Base-by-base conservation (phyloP, 371 early-diverging fungal species). In the Rhizopus stolonifer region DNA sequence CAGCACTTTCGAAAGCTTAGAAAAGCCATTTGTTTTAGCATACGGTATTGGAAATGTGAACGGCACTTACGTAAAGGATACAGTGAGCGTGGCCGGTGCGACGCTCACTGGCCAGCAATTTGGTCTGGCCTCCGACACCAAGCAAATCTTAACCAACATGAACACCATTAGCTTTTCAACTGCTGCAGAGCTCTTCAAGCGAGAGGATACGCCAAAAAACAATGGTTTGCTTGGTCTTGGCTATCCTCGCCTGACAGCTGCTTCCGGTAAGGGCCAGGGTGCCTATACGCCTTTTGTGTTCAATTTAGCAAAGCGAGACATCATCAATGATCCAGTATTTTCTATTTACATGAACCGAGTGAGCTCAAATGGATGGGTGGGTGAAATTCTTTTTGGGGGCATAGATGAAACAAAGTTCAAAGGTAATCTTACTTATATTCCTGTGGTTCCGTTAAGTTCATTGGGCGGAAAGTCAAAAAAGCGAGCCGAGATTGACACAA, bases 371-470 rank as follows among this genome's bases (percentile, higher is more conserved):
- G 76, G 76, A 5, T 72, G 69, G 67, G 52, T 57, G 2, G 87
- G 85, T 15, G 79, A 82, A 54, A 63, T 84, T 32, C 78, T 78
- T 24, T 74, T 87, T 65, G 84, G 83, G 14, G 85, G 80, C 6
- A 61, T 72, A n/a, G 83, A 87, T 54, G 18, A 46, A 18, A 47
- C 74, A 26, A 81, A 79, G 56, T 84, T 71, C 52, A 68, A 64
- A 1, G 85, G 85, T 32, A 53, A 68, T 8, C 23, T 85, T 21
- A 69, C 65, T 23, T 85, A 83, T 46, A 25, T 72, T 15, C 67
- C 72, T 19, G 75, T 75, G 4, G 69, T 64, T 0, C 36, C 62
- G 1, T 19, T 68, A 4, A 17, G 25, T 2, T 49, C 68, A 0
- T 52, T 47, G 48, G n/a, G n/a, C n/a, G n/a, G n/a, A n/a, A 29